Base-by-base conservation (phyloP, 2,329 filamentous ascomycete genomes). In the Colletotrichum camelliae region DNA sequence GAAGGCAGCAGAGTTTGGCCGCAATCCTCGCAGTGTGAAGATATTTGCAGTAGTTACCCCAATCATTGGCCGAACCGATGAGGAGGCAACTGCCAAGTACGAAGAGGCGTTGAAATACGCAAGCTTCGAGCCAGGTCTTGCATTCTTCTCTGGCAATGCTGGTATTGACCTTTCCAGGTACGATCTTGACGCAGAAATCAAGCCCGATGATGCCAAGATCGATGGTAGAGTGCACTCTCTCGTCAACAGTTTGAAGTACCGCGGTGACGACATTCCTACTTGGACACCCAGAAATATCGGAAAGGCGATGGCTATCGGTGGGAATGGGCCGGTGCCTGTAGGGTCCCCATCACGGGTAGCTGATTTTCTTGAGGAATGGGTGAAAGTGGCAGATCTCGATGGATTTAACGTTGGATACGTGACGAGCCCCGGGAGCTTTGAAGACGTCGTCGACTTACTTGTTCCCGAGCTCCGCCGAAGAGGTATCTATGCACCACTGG, bases 141-240 rank as follows among this genome's bases (percentile, higher is more conserved):
- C 90, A 0, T 83, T 91, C 1, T 89, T 91, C 77, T 88, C 86
- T 37, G 90, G 89, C 2, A 91, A 88, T 87, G 91, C 90, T 0
- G 91, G 91, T 0, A 91, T 93, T 73, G 91, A 93, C 78, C 84
- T 92, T 33, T 90, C 88, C 4, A 86, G 86, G 77, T 86, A 92
- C 55, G 89, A 90, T 0, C 79, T 92, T 0, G 91, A 92, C 75
- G 86, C 91, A 76, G 89, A 90, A 18, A 85, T 93, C 75, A 89
- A 86, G 0, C 21, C 52, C 52, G 52, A 24, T 24, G 52, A 57
- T 57, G 52, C 52, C 39, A 48, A 6, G 18, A 48, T 48, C n/a
- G 39, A 48, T 6, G 21, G 52, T 15, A 57, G 13, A 57, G 52
- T 57, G 13, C 52, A 57, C 21, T 57, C 21, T 2, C 24, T 57